Evolutionary conservation across 108 stramenopile genomes (phyloP), one percentile per base, ranked within the genome.

Genomic region (Nitzschia putrida): DNA sequence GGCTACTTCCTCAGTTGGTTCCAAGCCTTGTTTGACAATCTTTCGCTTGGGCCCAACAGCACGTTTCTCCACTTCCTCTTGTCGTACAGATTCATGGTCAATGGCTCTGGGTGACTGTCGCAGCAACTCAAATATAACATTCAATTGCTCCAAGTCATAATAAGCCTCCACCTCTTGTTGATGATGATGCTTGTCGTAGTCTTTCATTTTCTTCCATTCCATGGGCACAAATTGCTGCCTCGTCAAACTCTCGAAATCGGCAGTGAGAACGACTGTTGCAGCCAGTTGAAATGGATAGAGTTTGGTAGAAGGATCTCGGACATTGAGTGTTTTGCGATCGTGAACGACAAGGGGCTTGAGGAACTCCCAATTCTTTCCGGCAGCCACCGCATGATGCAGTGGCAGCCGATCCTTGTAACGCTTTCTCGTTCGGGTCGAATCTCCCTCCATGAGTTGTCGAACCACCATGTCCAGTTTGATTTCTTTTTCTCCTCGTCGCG

Each of bases 241-340:
- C 8, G 69, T 49, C 47, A 77, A 44, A 0, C 9, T 23, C 53
- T 70, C 68, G 10, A 66, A 43, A 37, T 77, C 69, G 13, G 43
- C 23, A 20, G 50, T 43, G 29, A 58, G 8, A 6, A 58, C 40
- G 43, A 37, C 8, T 7, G 65, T 22, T 25, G 76, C 76, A 12
- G 76, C 76, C 63, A 77, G 25, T 50, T 77, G 76, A 57, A 71
- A 77, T 7, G 76, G 76, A 29, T 57, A 69, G 9, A 77, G 61
- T 59, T 56, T 66, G 21, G 76, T 77, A 4, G 37, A 40, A 7
- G 76, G 76, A 66, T 77, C 76, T 53, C 76, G 76, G 14, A 60
- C 24, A 11, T 61, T 54, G 55, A 77, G 37, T 9, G 76, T 68
- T 49, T 66, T 66, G 26, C 37, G 52, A 40, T 71, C 69, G 9